A percentile compares a stretch with the other conserved stretches of the same genome.
Conservation (phyloP, 2,329 filamentous ascomycete genomes). For the Chrysoporthe austroafricana region DNA sequence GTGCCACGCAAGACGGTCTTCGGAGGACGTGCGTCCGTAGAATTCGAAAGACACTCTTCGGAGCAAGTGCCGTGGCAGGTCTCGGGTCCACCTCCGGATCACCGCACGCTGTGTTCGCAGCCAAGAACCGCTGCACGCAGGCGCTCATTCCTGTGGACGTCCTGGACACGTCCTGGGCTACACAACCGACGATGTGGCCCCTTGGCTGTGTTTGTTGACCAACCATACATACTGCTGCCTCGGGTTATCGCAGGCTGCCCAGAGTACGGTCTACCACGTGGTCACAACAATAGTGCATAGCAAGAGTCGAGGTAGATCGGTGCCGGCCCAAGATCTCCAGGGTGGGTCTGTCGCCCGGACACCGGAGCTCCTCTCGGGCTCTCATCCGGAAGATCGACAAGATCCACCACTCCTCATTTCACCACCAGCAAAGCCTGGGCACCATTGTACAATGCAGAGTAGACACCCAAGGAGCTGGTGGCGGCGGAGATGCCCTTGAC, state of each 20-base stretch:
- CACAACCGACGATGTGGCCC: too few species aligned
- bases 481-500: too few species aligned
- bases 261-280: too few species aligned
- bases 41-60: background rate
- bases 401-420: too few species aligned
- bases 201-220: too few species aligned
- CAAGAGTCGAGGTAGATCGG: background rate
- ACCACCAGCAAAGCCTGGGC: too few species aligned
- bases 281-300: background rate
- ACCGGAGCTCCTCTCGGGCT: background rate
- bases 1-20: background rate
- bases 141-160: background rate
- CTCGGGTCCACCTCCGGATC: constrained; percentile 11
- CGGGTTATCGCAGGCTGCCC: too few species aligned
- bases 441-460: too few species aligned
- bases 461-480: too few species aligned
- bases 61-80: background rate
- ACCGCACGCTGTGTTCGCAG: constrained; percentile 5
- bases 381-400: background rate
- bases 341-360: background rate
- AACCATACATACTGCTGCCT: too few species aligned
- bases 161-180: too few species aligned
- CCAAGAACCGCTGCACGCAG: background rate
- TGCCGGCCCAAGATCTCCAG: background rate
- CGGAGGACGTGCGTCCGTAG: too few species aligned